Evolutionary conservation across 1,139 yeast genomes (phyloP).

Genomic region (Lodderomyces parapsilosis): DNA sequence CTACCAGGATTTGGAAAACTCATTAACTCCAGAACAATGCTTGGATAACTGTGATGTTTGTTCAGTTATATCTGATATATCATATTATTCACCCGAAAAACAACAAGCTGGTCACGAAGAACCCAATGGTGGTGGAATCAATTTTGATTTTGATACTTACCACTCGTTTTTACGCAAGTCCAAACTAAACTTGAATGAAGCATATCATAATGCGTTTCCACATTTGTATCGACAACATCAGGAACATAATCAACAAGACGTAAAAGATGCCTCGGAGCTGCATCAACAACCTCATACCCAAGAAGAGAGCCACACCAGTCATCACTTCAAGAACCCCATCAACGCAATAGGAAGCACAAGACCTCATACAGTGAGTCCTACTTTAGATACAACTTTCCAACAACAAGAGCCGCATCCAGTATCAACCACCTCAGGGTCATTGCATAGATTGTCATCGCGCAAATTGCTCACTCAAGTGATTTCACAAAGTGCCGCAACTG

Average conservation of each 20-base stretch:
- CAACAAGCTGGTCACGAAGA: constrained; percentile 1
- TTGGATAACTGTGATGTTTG: constrained; percentile 19
- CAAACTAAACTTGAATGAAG: constrained; percentile 23
- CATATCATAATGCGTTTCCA: constrained; percentile 32
- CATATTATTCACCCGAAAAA: constrained; percentile 23
- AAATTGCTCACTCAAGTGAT: constrained; percentile 4
- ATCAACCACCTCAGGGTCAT: constrained; percentile 2
- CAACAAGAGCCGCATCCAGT: background rate
- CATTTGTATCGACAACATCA: constrained; percentile 20
- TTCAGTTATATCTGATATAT: constrained; percentile 28
- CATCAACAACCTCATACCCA: background rate
- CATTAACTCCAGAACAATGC: constrained; percentile 13
- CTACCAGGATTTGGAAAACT: constrained; percentile 10
- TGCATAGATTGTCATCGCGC: constrained; percentile 2
- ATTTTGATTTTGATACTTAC: constrained; percentile 25
- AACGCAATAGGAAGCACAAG: constrained; percentile 18
- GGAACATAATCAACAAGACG: background rate
- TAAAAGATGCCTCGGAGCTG: background rate
- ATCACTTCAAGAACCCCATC: constrained; percentile 41
- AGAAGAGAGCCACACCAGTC: constrained; percentile 1
- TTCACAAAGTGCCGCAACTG: constrained; percentile 1
- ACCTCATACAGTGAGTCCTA: constrained; percentile 24
- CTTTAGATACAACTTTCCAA: constrained; percentile 23
- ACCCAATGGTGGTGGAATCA: background rate
- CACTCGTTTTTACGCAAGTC: constrained; percentile 36